Evolutionary conservation across 1,284 basidiomycete genomes (phyloP).

Genomic region (Trametes sp.): DNA sequence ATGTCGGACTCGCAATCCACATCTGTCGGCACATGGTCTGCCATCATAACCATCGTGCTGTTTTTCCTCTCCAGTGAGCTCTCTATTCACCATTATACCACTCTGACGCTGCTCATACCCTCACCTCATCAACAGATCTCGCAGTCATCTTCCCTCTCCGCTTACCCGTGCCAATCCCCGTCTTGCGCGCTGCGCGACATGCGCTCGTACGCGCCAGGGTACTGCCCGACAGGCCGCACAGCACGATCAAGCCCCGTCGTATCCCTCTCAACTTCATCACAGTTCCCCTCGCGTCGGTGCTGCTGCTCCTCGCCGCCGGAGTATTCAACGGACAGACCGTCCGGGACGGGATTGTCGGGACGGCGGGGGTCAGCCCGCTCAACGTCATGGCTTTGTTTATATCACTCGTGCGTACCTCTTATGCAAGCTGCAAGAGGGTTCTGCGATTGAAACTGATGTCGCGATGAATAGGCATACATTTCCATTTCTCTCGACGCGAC

Average conservation of each 20-base stretch:
- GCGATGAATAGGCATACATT: conserved; percentile 93
- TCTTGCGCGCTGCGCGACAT: conserved; percentile 24
- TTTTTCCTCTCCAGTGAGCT: conserved; percentile 79
- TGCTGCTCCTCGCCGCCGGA: conserved; percentile 79
- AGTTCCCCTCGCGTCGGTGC: conserved; percentile 82
- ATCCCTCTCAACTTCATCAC: conserved; percentile 74
- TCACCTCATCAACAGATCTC: too few species aligned
- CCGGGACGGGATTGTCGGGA: conserved; percentile 75
- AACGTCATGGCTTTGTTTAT: conserved; percentile 95
- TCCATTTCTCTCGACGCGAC: conserved; percentile 92
- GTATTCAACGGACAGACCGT: conserved; percentile 74
- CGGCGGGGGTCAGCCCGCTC: conserved; percentile 86
- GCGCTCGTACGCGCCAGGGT: conserved; percentile 36
- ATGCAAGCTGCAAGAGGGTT: too few species aligned
- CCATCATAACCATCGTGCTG: conserved; percentile 68
- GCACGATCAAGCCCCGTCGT: conserved; percentile 34
- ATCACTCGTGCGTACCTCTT: conserved; percentile 62
- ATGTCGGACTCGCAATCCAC: background rate
- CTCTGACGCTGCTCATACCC: too few species aligned
- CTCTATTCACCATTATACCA: background rate
- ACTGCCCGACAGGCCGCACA: conserved; percentile 36
- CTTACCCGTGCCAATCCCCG: conserved; percentile 53
- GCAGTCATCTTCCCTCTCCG: conserved; percentile 73
- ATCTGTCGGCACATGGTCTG: conserved; percentile 26
- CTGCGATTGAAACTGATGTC: too few species aligned